phyloP scores from a whole-genome alignment of 139 green algal species.

The Pseudopediastrum boryanum region DNA sequence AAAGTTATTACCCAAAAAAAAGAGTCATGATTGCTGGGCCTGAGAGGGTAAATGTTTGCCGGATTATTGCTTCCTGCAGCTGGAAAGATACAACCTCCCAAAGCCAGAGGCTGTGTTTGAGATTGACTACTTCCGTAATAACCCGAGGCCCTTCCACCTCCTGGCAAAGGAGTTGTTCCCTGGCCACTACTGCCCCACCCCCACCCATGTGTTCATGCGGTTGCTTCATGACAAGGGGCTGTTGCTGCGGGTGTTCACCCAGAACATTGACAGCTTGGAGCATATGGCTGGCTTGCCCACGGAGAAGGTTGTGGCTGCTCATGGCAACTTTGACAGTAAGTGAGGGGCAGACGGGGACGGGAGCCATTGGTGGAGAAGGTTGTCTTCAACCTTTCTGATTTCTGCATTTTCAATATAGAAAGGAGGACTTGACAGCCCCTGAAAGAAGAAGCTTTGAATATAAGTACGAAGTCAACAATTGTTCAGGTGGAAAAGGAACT shows the following conservation, averaged over 20 bases:
- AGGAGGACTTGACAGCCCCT: no score
- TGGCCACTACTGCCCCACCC: constrained; percentile 75
- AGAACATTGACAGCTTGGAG: constrained; percentile 90
- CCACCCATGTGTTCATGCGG: constrained; percentile 80
- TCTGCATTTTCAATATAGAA: no score
- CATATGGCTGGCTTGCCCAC: constrained; percentile 60
- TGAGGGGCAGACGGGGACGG: not conserved
- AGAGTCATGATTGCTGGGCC: no score
- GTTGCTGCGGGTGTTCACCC: constrained; percentile 68
- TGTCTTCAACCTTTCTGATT: no score
- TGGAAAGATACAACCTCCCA: constrained; percentile 70
- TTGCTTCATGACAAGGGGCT: constrained; percentile 88
- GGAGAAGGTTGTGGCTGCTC: constrained; percentile 73
- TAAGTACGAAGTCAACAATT: no score
- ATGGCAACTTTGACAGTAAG: constrained; percentile 89
- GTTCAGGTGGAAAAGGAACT: no score
- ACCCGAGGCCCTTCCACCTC: constrained; percentile 75
- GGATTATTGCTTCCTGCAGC: no score
- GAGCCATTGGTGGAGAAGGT: not conserved
- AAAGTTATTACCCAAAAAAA: no score
- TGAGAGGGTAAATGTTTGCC: no score
- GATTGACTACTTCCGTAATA: constrained; percentile 67
- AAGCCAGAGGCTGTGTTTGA: constrained; percentile 78
- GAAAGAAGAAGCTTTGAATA: no score
- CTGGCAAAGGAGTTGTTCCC: constrained; percentile 66